Evolutionary conservation across 805 yeast genomes (phyloP).

Genomic region (Saccharomycopsis sp.): DNA sequence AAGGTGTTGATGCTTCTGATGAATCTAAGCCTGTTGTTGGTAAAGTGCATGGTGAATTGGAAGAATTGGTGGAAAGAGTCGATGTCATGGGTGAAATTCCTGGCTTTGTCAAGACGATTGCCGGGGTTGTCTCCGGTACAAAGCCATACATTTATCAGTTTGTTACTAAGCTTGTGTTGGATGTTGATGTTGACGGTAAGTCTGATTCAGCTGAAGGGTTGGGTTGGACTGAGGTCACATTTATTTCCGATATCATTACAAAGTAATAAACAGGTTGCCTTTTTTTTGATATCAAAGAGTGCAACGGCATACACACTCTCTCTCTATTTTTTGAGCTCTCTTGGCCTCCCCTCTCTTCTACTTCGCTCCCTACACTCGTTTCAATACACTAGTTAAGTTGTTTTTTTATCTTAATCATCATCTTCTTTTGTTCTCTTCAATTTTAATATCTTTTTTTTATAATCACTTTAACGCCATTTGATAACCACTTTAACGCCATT

Average conservation of each 20-base stretch:
- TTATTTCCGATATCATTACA: slow-evolving; percentile 55
- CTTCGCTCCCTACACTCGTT: too few species aligned
- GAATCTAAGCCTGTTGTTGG: slow-evolving; percentile 37
- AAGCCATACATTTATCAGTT: slow-evolving; percentile 96
- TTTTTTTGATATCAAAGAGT: too few species aligned
- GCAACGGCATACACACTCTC: too few species aligned
- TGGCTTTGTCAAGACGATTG: slow-evolving; percentile 84
- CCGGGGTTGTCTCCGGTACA: slow-evolving; percentile 90
- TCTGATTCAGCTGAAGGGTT: slow-evolving; percentile 47
- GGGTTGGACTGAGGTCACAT: slow-evolving; percentile 74
- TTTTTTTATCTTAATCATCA: too few species aligned
- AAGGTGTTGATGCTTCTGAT: slow-evolving; percentile 41
- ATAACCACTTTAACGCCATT: too few species aligned
- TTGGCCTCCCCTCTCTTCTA: too few species aligned
- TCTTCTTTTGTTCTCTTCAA: too few species aligned
- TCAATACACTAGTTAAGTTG: too few species aligned
- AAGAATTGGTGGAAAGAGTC: slow-evolving; percentile 70
- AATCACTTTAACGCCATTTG: too few species aligned
- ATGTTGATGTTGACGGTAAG: slow-evolving; percentile 32
- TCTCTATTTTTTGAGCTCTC: too few species aligned
- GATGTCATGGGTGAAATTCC: slow-evolving; percentile 98
- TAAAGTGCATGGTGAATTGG: slow-evolving; percentile 50
- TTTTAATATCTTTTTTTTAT: too few species aligned
- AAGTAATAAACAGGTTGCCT: too few species aligned
- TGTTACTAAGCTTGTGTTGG: slow-evolving; percentile 52